Evolutionary conservation across 139 green algal genomes (phyloP), one percentile per base, ranked within the genome.

Genomic region (Eudorina sp.): DNA sequence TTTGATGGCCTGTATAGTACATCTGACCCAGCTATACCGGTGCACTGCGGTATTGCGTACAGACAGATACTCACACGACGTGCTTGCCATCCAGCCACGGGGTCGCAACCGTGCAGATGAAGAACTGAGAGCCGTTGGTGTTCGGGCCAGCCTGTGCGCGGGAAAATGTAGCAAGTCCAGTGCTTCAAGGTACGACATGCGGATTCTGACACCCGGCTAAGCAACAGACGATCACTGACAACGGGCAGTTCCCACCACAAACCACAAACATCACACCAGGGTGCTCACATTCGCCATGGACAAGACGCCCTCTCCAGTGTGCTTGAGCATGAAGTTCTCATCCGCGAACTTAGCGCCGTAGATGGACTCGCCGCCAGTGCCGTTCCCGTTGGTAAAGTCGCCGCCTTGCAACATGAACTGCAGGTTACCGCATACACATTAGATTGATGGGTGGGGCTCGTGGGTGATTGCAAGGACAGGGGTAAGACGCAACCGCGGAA

Each of bases 101-200:
- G 45, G 95, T 97, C 68, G 48, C 6, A 14, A 89, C 90, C n/a
- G 92, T 94, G 92, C 93, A 97, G 77, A 99, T 89, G 94, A 98
- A 98, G 94, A 98, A 98, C 92, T 96, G 89, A 4, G 84, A 95
- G 45, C 95, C 95, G 91, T 98, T 98, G 79, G 95, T 98, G 92
- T 96, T 94, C 40, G 94, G 92, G 31, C 96, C 95, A 29, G 94
- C 72, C 36, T 85, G 81, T 16, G 38, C 34, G 31, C 19, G 14
- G 48, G 68, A 27, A 40, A 27, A 41, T 38, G 64, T 14, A 40
- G 64, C 29, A 43, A 27, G 64, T 13, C 29, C 6, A 16, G 34
- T 4, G 64, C 16, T 9, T 23, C 25, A 43, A n/a, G 55, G 55
- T 8, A 68, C 55, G 55, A 18, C 14, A 68, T n/a, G n/a, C n/a